Evolutionary conservation across 2,329 filamentous ascomycete species (phyloP), one percentile per base, ranked within the genome.

Genomic region (Hypoxylon sp.): DNA sequence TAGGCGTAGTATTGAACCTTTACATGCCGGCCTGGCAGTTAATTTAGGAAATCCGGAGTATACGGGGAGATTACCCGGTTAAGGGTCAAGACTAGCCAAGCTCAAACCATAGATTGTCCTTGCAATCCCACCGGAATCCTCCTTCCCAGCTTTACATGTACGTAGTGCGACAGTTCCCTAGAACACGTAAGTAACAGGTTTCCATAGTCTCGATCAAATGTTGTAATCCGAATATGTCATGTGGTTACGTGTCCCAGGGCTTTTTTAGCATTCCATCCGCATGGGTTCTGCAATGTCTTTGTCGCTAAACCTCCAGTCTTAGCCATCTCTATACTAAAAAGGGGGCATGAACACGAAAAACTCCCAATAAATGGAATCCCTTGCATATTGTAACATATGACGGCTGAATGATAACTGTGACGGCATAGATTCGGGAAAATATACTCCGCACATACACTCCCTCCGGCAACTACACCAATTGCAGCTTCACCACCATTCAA

Each of bases 31-130:
- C 31, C 48, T 30, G 58, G 53, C 30, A 40, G 53, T 44, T 69
- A 59, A 51, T 54, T 66, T 58, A 61, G 59, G 55, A 66, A 60
- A 58, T 62, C 35, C 58, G 62, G 62, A 66, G 50, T 50, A 40
- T 50, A 42, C 49, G 49, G 50, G 48, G 62, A 60, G 49, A 62
- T 66, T 66, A 44, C 40, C 40, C 40, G 40, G 40, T 44, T 44
- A 44, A 44, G 40, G 40, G 17, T 44, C 17, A 44, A 44, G 40
- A 17, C 40, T 44, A 44, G 40, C 40, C 17, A 44, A 44, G 40
- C 7, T 22, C 40, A 8, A 17, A 17, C 17, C 6, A 7, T 7
- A 8, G n/a, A 44, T 20, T n/a, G 37, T 22, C 20, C 40, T 2
- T 20, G 8, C 7, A 44, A 44, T 44, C 40, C 40, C 40, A 44